Conservation (phyloP, 106 monocot genomes). For the Acanthochlamys bracteata region DNA sequence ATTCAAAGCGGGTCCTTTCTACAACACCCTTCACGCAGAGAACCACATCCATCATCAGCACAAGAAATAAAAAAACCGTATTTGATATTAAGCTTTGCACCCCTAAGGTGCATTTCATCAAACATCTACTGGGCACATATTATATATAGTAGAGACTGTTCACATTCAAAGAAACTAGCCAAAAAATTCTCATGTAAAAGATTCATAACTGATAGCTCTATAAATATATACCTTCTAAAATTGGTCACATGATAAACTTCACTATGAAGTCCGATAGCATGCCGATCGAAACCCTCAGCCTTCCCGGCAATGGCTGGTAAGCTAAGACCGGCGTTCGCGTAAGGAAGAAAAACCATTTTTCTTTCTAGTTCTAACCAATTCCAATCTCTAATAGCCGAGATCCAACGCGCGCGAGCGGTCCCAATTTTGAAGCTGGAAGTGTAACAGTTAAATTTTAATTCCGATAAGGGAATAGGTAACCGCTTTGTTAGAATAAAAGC, state of each 20-base stretch:
- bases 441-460: too few species aligned
- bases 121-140: neutral
- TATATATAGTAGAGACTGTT: neutral
- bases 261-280: constrained; percentile 65
- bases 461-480: too few species aligned
- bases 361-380: too few species aligned
- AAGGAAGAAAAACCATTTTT: constrained; percentile 28
- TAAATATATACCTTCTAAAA: constrained; percentile 32
- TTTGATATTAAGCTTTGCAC: neutral
- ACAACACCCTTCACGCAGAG: constrained; percentile 81
- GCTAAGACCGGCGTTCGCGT: constrained; percentile 35
- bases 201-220: neutral
- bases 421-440: too few species aligned
- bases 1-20: constrained; percentile 78
- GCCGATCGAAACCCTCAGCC: constrained; percentile 80
- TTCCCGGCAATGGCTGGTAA: constrained; percentile 61
- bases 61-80: neutral
- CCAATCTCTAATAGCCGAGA: too few species aligned
- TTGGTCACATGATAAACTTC: constrained; percentile 59
- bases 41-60: constrained; percentile 72
- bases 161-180: neutral
- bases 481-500: too few species aligned
- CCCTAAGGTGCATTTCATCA: neutral
- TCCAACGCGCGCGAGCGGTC: too few species aligned
- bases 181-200: neutral